Percentiles rank a stretch among this genome's conserved stretches.
Conservation (phyloP, 2,329 filamentous ascomycete species). For the Paecilomyces fulvus region DNA sequence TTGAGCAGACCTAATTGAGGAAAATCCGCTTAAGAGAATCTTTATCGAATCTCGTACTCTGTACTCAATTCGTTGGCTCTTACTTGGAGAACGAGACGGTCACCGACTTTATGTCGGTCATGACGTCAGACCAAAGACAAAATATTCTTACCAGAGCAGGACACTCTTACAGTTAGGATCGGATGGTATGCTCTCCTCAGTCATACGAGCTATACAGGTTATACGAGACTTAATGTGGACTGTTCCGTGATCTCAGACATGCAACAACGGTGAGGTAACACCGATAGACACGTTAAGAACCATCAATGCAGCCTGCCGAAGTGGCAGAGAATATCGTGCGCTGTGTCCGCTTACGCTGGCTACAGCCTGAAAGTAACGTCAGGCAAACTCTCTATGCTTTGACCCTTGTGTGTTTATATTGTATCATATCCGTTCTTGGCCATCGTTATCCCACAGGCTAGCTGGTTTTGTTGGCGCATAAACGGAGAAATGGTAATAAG, state of each 20-base stretch:
- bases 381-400: not conserved
- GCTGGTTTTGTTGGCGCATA: no score
- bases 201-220: not conserved
- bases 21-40: not conserved
- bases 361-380: not conserved
- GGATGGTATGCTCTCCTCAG: not conserved
- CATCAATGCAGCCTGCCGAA: no score
- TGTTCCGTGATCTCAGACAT: no score
- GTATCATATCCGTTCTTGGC: no score
- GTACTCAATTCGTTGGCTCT: not conserved
- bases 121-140: not conserved
- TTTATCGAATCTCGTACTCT: not conserved
- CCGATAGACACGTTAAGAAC: no score
- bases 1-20: not conserved
- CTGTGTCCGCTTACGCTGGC: no score
- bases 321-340: no score
- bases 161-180: not conserved
- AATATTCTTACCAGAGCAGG: not conserved
- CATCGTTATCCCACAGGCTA: no score
- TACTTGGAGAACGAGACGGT: not conserved
- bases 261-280: no score
- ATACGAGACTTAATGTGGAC: no score
- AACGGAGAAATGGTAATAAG: no score
- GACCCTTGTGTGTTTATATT: not conserved
- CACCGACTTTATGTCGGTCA: not conserved